Conservation (phyloP, 306 rosid genomes). For the Mimosa pudica region DNA sequence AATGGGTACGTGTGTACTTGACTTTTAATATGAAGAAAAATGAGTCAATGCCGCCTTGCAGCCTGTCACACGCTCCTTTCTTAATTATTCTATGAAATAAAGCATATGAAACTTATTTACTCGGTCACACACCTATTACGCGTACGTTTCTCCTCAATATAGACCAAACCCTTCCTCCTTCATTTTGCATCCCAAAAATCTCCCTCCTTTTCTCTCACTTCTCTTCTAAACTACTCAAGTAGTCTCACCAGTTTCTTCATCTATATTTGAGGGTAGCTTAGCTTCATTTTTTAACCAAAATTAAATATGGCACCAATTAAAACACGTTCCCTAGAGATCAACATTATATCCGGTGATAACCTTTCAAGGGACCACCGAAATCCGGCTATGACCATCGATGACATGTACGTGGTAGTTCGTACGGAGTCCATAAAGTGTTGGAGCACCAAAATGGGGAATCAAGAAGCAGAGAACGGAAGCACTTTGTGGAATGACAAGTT, state of each 20-base stretch:
- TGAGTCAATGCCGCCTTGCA: neutral
- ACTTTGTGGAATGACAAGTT: constrained; percentile 50
- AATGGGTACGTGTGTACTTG: neutral
- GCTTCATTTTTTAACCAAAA: neutral
- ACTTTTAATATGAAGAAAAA: neutral
- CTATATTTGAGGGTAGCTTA: no score
- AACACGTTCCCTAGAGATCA: constrained; percentile 44
- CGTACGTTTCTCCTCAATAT: neutral
- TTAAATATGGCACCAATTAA: neutral
- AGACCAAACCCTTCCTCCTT: neutral
- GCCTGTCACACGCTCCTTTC: neutral
- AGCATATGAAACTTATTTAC: neutral
- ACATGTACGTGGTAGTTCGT: constrained; percentile 44
- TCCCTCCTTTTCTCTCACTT: no score
- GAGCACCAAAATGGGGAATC: constrained; percentile 36
- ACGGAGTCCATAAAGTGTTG: constrained; percentile 29
- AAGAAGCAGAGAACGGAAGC: neutral
- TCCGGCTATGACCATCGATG: constrained; percentile 24
- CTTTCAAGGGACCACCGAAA: constrained; percentile 35
- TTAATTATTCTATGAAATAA: neutral
- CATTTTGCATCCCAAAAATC: neutral
- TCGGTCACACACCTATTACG: neutral
- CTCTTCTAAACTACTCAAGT: no score
- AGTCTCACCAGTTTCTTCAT: no score
- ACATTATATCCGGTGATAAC: constrained; percentile 47